phyloP scores from a whole-genome alignment of 2,329 filamentous ascomycete genomes.

The Chaetomium sp. region DNA sequence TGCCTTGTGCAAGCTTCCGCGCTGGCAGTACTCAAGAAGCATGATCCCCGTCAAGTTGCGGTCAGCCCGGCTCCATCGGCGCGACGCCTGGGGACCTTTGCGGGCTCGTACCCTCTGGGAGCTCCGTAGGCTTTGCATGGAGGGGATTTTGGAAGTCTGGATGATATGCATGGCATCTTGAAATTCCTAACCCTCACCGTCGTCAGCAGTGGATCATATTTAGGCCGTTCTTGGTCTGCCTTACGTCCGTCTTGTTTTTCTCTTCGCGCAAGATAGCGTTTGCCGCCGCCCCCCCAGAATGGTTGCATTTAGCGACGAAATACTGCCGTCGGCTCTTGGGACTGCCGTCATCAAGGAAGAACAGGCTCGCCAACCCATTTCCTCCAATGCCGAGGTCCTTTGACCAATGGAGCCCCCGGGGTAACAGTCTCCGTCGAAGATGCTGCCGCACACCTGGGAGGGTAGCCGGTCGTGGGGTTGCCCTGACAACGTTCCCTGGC shows the following conservation, averaged over 20 bases:
- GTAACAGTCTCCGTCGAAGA: not conserved
- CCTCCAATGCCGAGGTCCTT: constrained; percentile 1
- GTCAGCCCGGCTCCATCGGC: not conserved
- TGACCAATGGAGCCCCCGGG: not conserved
- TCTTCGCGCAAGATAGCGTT: not conserved
- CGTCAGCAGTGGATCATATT: not conserved
- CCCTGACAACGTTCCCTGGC: not conserved
- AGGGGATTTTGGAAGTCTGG: not conserved
- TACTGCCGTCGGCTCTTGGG: not conserved
- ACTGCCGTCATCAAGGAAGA: not conserved
- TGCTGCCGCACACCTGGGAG: not conserved
- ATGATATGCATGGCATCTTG: constrained; percentile 1
- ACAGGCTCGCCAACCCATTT: not conserved
- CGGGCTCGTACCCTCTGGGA: not conserved
- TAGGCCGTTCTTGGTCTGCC: not conserved
- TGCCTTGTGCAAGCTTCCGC: constrained; percentile 13
- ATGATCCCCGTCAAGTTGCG: not conserved
- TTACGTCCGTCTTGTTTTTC: not conserved
- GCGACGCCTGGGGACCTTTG: not conserved
- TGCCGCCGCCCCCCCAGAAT: too few relatives aligned
- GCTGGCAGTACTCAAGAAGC: constrained; percentile 12
- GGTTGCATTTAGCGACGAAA: constrained; percentile 2
- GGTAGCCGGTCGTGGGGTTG: not conserved
- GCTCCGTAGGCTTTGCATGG: not conserved
- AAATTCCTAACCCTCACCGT: not conserved